Evolutionary conservation across 2,329 filamentous ascomycete genomes (phyloP).

Genomic region (Arthrinium phaeospermum): DNA sequence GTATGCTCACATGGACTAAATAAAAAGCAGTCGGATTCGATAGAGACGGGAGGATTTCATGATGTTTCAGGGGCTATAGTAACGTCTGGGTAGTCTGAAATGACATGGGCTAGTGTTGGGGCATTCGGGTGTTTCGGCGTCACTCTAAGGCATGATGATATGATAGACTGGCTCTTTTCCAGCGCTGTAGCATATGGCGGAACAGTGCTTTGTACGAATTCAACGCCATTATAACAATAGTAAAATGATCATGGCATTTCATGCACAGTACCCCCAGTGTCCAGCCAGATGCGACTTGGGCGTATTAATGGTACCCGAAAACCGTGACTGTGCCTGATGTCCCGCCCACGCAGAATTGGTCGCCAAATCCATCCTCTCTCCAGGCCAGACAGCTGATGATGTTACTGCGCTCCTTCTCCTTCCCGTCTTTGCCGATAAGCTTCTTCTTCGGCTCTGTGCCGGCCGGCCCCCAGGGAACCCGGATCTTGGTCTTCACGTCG

Average conservation of each 20-base stretch:
- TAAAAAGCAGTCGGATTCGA: conserved; percentile 10
- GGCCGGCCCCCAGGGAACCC: conserved; percentile 61
- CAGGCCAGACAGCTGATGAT: conserved; percentile 68
- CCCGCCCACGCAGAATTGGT: conserved; percentile 70
- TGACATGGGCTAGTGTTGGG: conserved; percentile 25
- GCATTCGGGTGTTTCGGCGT: conserved; percentile 24
- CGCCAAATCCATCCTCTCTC: conserved; percentile 66
- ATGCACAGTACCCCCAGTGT: background rate
- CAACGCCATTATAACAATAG: conserved; percentile 8
- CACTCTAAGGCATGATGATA: conserved; percentile 19
- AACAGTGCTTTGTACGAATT: conserved; percentile 18
- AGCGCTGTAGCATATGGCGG: conserved; percentile 21
- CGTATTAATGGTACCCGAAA: conserved; percentile 51
- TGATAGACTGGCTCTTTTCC: conserved; percentile 21
- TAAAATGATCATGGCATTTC: background rate
- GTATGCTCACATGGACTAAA: conserved; percentile 73
- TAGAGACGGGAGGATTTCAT: conserved; percentile 25
- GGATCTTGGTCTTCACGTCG: conserved; percentile 66
- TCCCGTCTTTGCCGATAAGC: conserved; percentile 64
- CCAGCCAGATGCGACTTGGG: background rate
- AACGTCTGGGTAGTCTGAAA: conserved; percentile 31
- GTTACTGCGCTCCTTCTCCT: conserved; percentile 63
- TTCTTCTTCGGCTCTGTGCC: conserved; percentile 55
- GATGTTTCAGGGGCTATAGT: conserved; percentile 32
- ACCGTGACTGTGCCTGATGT: conserved; percentile 70